Percentiles rank a stretch among this genome's conserved stretches.
Evolutionary conservation across 352 stramenopile species (phyloP).

Genomic region (Aphanomyces cochlioides): DNA sequence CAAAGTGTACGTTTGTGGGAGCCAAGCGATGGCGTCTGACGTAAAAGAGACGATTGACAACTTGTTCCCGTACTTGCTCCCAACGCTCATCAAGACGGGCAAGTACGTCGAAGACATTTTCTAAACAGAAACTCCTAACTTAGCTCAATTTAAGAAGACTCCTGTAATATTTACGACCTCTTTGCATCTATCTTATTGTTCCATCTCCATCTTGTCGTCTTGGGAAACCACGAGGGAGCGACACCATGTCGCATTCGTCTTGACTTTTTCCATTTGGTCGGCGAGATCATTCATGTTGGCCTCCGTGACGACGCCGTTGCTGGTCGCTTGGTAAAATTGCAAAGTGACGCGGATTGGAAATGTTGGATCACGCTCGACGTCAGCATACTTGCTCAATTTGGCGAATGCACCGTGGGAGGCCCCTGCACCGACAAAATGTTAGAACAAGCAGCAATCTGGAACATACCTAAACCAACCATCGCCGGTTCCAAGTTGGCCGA

Average conservation of each 20-base stretch:
- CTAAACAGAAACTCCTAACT: too few species aligned
- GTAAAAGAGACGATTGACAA: too few species aligned
- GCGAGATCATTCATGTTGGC: slow-evolving; percentile 19
- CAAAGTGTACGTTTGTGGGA: too few species aligned
- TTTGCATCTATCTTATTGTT: too few species aligned
- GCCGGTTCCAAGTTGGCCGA: slow-evolving; percentile 14
- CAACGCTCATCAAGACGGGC: too few species aligned
- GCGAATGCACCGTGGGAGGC: slow-evolving; percentile 6
- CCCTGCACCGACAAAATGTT: not conserved
- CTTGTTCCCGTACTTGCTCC: too few species aligned
- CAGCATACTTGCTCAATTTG: slow-evolving; percentile 12
- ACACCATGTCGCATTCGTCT: slow-evolving; percentile 26
- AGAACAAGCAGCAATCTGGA: not conserved
- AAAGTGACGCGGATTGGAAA: slow-evolving; percentile 25
- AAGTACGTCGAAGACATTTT: too few species aligned
- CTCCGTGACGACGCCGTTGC: slow-evolving; percentile 21
- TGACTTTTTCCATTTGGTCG: slow-evolving; percentile 12
- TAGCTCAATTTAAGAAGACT: too few species aligned
- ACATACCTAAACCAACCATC: slow-evolving; percentile 15
- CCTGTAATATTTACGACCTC: too few species aligned
- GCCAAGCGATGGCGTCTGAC: too few species aligned
- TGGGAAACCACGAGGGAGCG: slow-evolving; percentile 10
- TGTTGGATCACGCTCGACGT: not conserved
- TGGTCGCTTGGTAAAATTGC: slow-evolving; percentile 31
- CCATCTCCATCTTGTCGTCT: too few species aligned